phyloP scores from a whole-genome alignment of 257 asterid genomes.

The Knoxia roxburghii region DNA sequence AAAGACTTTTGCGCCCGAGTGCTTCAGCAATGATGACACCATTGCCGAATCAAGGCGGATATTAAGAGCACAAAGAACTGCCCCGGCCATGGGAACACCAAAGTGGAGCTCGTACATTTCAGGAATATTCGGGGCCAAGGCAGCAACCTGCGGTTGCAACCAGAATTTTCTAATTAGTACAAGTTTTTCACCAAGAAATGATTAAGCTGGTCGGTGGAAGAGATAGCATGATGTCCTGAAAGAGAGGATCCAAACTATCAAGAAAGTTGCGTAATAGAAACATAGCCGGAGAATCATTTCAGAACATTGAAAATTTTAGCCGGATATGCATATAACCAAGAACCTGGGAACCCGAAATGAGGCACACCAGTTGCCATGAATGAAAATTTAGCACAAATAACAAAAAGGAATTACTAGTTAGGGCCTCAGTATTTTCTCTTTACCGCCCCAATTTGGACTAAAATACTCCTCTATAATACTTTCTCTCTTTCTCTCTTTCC shows the following conservation, averaged over 20 bases:
- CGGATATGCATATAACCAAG: background rate
- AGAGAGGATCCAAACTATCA: background rate
- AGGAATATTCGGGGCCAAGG: conserved; percentile 31
- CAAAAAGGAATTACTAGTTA: too few relatives aligned
- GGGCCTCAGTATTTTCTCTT: too few relatives aligned
- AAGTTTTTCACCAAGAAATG: background rate
- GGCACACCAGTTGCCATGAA: too few relatives aligned
- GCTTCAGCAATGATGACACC: conserved; percentile 18
- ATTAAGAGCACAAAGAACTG: conserved; percentile 31
- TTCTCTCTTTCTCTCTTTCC: too few relatives aligned
- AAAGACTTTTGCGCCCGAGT: conserved; percentile 29
- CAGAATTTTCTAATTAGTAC: background rate
- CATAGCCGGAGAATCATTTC: background rate
- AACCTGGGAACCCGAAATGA: background rate
- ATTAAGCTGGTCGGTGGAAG: background rate
- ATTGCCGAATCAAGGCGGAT: conserved; percentile 30
- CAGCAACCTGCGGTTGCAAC: conserved; percentile 24
- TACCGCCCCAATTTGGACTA: too few relatives aligned
- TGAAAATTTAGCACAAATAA: background rate
- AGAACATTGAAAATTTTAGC: too few relatives aligned
- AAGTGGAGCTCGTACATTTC: conserved; percentile 35
- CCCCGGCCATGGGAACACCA: conserved; percentile 37
- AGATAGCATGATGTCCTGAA: background rate
- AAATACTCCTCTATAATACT: too few relatives aligned
- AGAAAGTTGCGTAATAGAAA: background rate